phyloP scores from a whole-genome alignment of 2,329 filamentous ascomycete genomes.

The Malbranchea cinnamomea region DNA sequence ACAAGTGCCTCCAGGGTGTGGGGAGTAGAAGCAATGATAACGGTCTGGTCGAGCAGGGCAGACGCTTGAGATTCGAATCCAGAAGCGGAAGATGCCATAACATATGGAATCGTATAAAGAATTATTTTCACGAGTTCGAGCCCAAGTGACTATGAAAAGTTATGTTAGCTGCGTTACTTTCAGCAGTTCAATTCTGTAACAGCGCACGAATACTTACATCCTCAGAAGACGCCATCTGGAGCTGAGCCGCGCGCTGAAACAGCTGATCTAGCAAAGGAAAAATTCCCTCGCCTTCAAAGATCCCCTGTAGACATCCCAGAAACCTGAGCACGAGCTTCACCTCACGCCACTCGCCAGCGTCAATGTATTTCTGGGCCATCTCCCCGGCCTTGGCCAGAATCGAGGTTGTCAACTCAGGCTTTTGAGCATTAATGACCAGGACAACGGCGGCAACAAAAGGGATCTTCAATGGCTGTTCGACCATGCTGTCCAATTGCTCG shows the following conservation, averaged over 20 bases:
- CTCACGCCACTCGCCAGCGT: constrained; percentile 67
- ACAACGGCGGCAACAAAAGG: constrained; percentile 80
- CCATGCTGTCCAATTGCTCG: constrained; percentile 30
- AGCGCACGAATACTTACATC: constrained; percentile 47
- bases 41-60: constrained; percentile 80
- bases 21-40: constrained; percentile 79
- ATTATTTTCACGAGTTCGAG: constrained; percentile 94
- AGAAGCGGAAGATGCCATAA: constrained; percentile 57
- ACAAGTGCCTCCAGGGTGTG: constrained; percentile 74
- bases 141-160: constrained; percentile 37
- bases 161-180: constrained; percentile 9
- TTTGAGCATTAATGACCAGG: constrained; percentile 62
- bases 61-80: constrained; percentile 59
- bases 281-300: constrained; percentile 70
- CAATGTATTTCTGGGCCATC: constrained; percentile 51
- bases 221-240: constrained; percentile 84
- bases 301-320: constrained; percentile 66
- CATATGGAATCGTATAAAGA: constrained; percentile 81
- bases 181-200: constrained; percentile 1
- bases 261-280: constrained; percentile 77
- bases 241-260: constrained; percentile 78
- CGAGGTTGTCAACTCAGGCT: constrained; percentile 57
- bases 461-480: constrained; percentile 96
- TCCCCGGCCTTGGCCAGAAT: constrained; percentile 50
- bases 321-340: constrained; percentile 86